Percentiles rank a stretch among this genome's conserved stretches.
Evolutionary conservation across 1,139 yeast genomes (phyloP).

Genomic region (Geotrichum bryndzae): DNA sequence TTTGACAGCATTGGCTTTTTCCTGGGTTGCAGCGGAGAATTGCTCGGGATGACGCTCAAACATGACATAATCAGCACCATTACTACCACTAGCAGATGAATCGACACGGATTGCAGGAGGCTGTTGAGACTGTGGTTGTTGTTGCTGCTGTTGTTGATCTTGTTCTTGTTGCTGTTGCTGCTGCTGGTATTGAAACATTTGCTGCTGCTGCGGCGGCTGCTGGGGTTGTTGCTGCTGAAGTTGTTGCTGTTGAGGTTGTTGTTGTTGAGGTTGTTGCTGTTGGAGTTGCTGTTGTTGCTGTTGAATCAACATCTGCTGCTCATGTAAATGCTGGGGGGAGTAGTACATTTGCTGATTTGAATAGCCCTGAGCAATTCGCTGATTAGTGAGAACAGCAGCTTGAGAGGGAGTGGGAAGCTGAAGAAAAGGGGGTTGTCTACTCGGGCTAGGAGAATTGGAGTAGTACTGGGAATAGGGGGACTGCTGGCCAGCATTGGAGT

Average conservation of each 20-base stretch:
- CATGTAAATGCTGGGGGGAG: conserved; percentile 21
- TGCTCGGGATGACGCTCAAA: conserved; percentile 85
- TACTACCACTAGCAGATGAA: conserved; percentile 13
- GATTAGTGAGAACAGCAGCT: conserved; percentile 24
- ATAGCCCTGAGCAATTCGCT: conserved; percentile 21
- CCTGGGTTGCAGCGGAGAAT: conserved; percentile 50
- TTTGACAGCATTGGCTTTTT: conserved; percentile 59
- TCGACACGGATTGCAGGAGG: conserved; percentile 16
- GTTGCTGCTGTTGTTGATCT: conserved; percentile 14
- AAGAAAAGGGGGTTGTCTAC: conserved; percentile 22
- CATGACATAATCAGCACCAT: conserved; percentile 46
- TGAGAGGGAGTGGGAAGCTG: conserved; percentile 29
- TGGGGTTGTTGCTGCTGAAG: conserved; percentile 21
- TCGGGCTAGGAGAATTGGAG: neutral
- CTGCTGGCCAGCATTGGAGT: conserved; percentile 13
- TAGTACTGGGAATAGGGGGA: conserved; percentile 4
- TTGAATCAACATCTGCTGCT: conserved; percentile 20
- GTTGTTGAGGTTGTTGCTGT: conserved; percentile 16
- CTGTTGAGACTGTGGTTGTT: conserved; percentile 12
- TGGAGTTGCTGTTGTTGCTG: conserved; percentile 18
- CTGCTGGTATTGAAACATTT: conserved; percentile 17
- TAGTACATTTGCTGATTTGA: conserved; percentile 18
- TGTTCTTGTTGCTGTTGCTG: conserved; percentile 20
- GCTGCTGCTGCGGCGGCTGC: conserved; percentile 20
- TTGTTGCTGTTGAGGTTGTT: conserved; percentile 19